Evolutionary conservation across 257 asterid species (phyloP), one percentile per base, ranked within the genome.

Genomic region (Avicennia marina): DNA sequence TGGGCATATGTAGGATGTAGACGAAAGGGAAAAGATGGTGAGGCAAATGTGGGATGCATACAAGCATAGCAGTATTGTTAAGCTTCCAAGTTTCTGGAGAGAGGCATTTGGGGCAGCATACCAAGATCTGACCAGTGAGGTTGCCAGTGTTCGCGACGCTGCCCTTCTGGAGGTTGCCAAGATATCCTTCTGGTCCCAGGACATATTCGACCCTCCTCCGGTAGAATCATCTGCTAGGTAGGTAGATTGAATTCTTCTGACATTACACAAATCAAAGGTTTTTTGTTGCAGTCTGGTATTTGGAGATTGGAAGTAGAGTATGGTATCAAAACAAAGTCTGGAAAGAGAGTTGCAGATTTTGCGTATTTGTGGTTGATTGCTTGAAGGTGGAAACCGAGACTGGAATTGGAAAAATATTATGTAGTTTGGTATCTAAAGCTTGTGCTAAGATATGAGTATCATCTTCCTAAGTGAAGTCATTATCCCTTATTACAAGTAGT

Each of bases 31-130:
- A 52, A 93, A 84, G 69, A 64, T 71, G 80, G 99, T 86, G 66
- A 76, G 70, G 80, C 95, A 80, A 60, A 86, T 86, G 94, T 89
- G 99, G 98, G 78, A 89, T 72, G 79, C 71, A 7, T 93, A 93
- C 79, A 80, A 76, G 56, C 99, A 89, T 67, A 82, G 81, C 62
- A 73, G 71, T 53, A 70, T 53, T 17, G 64, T 57, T 41, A 58
- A 74, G 68, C 63, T 93, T 55, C 96, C 89, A 20, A 75, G 78
- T 27, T 93, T 93, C 73, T 93, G 98, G 98, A 75, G 81, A 65
- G 87, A 82, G 4, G 97, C 99, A 17, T 93, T 89, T 34, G 89
- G 85, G 72, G 99, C 99, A 31, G 99, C 99, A 0, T 93, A 86
- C 56, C 84, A 83, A 57, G 94, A 93, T 55, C 54, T 93, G 83